Percentiles rank a stretch among this genome's conserved stretches.
These are phyloP conservation scores for Gastrolobium bilobum DNA, from an alignment of 306 rosid species.

Conservation along the genomic window DNA sequence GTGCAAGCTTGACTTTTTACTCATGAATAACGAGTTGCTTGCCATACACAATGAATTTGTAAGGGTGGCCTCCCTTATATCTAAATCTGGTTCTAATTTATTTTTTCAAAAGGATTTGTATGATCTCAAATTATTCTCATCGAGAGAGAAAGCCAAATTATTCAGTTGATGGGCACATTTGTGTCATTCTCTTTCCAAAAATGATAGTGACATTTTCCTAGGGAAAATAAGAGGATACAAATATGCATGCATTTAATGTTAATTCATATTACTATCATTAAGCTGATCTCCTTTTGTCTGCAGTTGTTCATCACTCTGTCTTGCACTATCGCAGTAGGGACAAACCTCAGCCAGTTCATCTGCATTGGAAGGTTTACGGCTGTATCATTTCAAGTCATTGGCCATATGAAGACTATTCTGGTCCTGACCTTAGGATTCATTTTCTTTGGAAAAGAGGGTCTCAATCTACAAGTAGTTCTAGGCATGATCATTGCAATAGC, in stretches of 20 bases:
- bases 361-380: conserved; percentile 90
- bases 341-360: conserved; percentile 89
- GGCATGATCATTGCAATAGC: conserved; percentile 78
- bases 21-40: no score
- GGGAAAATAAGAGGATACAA: neutral
- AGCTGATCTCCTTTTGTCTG: conserved; percentile 48
- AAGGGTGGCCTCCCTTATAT: no score
- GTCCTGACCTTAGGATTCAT: conserved; percentile 78
- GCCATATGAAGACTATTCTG: conserved; percentile 87
- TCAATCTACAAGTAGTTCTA: conserved; percentile 66
- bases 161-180: no score
- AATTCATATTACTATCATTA: neutral
- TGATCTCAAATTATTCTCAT: no score
- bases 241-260: conserved; percentile 1
- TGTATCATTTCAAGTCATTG: conserved; percentile 83
- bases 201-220: neutral
- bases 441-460: conserved; percentile 88
- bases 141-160: no score
- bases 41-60: no score
- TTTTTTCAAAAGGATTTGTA: no score
- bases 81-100: no score
- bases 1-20: no score
- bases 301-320: conserved; percentile 76
- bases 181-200: neutral
- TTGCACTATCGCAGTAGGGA: conserved; percentile 83